Base-by-base conservation (phyloP, 2,329 filamentous ascomycete genomes). In the Fusarium longipes region DNA sequence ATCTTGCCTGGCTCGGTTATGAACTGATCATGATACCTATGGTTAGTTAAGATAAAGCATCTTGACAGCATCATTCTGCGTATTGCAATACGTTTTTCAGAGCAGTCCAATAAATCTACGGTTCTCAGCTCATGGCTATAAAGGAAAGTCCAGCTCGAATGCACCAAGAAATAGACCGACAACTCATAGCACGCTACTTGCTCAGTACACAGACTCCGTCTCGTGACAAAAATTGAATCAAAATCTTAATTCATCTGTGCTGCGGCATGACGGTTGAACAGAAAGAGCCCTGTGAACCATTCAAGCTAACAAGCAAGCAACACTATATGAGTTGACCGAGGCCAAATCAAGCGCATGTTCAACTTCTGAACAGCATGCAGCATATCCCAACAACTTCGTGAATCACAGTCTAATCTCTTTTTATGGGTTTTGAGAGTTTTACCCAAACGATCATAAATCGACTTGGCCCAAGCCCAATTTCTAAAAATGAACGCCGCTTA, bases 401-500 rank as follows among this genome's bases (percentile, higher is more conserved):
- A 38, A 57, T 63, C 44, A 52, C 35, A 50, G 40, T 63, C 65
- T 57, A 56, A 42, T 38, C 33, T 45, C 47, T 64, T 43, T 68
- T 71, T 70, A 47, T 53, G 44, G 49, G 43, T 38, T 66, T 68
- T 62, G 47, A 20, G 29, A 53, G 22, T 51, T 70, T 64, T 64
- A 66, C 61, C 42, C 52, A 53, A 57, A 68, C 43, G 48, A 68
- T 44, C 47, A 40, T 53, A 29, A 52, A 48, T 43, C 27, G 52
- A 60, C 53, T 53, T 67, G 55, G 59, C 65, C 53, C 52, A 71
- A 55, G 54, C 57, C 62, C 52, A 40, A 49, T 45, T 48, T 70
- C 65, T 70, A 73, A 64, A 50, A 52, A 54, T 58, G 39, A 30
- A 71, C 70, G 65, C 70, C 70, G 48, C 62, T 73, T 53, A 18